Evolutionary conservation across 139 green algal genomes (phyloP), one percentile per base, ranked within the genome.

Genomic region (Deuterostichococcus epilithicus): DNA sequence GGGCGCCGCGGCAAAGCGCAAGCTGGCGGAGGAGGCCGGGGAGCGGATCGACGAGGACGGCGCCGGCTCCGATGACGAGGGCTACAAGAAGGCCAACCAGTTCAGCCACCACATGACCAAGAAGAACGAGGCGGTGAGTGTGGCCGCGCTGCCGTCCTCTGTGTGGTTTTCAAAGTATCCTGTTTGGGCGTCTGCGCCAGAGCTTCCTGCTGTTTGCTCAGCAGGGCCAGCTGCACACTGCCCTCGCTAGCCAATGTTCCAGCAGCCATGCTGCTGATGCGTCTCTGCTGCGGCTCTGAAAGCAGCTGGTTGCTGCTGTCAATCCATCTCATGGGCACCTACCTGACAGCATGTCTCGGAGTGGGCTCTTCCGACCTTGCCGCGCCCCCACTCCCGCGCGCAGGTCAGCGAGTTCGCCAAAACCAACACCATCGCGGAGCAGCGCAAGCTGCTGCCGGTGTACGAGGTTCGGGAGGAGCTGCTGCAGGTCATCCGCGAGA

Each of bases 61-160:
- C 32, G 76, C 83, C 3, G 84, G 87, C 36, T 81, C 78, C 1
- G 86, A 85, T 72, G 78, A 74, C 39, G 84, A 83, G 33, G 80
- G 85, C 30, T 75, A 78, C 63, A 81, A 81, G 74, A 52, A 38
- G 34, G 38, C 35, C 34, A 77, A 37, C 59, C 88, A 94, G 82
- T 98, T 97, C 83, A 84, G 83, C 25, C 87, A 79, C 1, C 94
- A 97, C 83, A 83, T 97, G 73, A 97, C 97, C 80, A 94, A 93
- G 80, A 86, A 78, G 23, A 63, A 63, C 28, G 52, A n/a, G 52
- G 52, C 52, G 52, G 52, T 63, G 52, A n/a, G n/a, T 20, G 52
- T 52, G 13, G 42, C 42, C 42, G 8, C 13, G 42, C 42, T 52
- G 42, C 42, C 42, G 42, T 13, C 13, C 42, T 23, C 42, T 52